phyloP scores from a whole-genome alignment of 139 green algal genomes.

The Chlamydomonas sp. region DNA sequence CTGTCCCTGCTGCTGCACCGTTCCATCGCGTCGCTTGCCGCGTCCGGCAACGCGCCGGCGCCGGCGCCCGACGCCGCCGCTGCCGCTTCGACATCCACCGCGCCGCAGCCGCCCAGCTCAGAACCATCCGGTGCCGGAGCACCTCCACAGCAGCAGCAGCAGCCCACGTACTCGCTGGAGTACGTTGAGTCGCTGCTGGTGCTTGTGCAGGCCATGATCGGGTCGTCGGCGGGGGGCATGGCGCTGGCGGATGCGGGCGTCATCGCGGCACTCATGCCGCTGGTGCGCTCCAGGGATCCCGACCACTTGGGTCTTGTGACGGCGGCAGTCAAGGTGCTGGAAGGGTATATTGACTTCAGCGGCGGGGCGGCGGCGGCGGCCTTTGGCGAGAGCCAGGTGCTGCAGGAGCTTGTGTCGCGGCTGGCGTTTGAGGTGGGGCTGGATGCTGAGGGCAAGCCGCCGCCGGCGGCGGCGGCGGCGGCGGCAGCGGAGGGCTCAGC shows the following conservation, averaged over 20 bases:
- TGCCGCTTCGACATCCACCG: not conserved
- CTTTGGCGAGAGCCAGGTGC: conserved; percentile 89
- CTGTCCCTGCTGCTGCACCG: conserved; percentile 85
- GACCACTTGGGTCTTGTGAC: conserved; percentile 80
- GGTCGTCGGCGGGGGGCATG: conserved; percentile 68
- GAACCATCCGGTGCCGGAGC: conserved; percentile 10
- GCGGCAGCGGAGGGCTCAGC: not conserved
- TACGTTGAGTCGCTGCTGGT: conserved; percentile 90
- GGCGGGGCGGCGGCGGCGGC: conserved; percentile 58
- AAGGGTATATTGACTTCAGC: conserved; percentile 92
- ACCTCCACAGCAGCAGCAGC: not conserved
- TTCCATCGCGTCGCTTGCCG: conserved; percentile 32
- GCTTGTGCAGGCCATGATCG: conserved; percentile 79
- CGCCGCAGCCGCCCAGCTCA: not conserved
- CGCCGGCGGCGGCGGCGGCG: not conserved
- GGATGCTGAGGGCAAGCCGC: not conserved
- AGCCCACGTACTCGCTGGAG: conserved; percentile 34
- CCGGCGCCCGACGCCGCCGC: not conserved
- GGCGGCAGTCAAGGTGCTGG: conserved; percentile 80
- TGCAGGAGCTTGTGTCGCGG: conserved; percentile 77
- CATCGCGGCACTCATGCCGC: conserved; percentile 84
- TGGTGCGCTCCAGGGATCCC: conserved; percentile 68
- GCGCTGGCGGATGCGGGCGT: conserved; percentile 88
- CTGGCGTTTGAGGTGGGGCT: conserved; percentile 75
- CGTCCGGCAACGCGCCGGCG: not conserved